Base-by-base conservation (phyloP, 169 alveolate genomes). In the Neospora caninum region DNA sequence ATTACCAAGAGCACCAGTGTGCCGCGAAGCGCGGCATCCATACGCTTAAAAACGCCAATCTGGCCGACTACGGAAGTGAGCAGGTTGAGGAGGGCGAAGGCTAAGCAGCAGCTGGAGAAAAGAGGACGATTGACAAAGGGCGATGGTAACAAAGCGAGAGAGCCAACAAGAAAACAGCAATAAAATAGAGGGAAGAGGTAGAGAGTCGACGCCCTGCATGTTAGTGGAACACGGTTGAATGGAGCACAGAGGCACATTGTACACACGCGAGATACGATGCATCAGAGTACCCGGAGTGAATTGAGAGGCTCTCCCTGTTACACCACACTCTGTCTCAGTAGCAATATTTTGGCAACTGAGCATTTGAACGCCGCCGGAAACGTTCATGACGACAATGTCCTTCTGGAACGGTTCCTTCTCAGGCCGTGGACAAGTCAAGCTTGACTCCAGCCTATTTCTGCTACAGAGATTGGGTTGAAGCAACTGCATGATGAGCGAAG, bases 11-110 rank as follows among this genome's bases (percentile, higher is more conserved):
- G 80, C 31, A 86, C 92, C 29, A 86, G 43, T 42, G 92, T 86
- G 92, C 80, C 92, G 36, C 92, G 70, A 34, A 86, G 92, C 38
- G 92, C 92, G 39, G 92, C 92, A 25, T 86, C 92, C 36, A 86
- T 49, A 10, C 92, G 80, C 49, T 53, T 43, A 86, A 86, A 53
- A 29, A 86, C 80, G 70, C 92, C 92, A 10, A 86, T 7, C 43
- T 49, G 80, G 10, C 92, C 92, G n/a, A 86, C 80, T 22, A 34
- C 27, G 25, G 53, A 31, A 10, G 92, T 86, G 25, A 86, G 92
- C 10, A 86, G 42, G 80, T 86, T 86, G 80, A 86, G 80, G n/a
- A 43, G 13, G 53, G 92, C 92, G 49, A 49, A 86, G 42, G 80
- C 42, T 9, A 86, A 41, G 43, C 92, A 86, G 31, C 58, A 86